Percentiles rank a stretch among this genome's conserved stretches.
These are phyloP conservation scores for Calendula officinalis DNA, from an alignment of 129 eudicot genomes.

Conservation along the genomic window DNA sequence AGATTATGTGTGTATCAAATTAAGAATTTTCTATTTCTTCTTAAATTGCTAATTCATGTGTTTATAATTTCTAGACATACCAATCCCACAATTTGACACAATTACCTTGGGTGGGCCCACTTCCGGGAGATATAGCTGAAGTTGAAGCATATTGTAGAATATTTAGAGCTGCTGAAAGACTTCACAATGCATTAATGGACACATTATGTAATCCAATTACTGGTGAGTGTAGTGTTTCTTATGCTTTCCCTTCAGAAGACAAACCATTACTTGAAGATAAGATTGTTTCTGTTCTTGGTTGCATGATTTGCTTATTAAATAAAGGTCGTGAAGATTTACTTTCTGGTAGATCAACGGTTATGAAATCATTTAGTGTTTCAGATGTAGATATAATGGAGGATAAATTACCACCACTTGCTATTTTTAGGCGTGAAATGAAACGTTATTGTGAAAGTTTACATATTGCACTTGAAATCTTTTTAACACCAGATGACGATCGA, in stretches of 20 bases:
- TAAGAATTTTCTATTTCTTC: slow-evolving; percentile 12
- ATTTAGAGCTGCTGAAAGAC: slow-evolving; percentile 84
- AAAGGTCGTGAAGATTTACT: slow-evolving; percentile 93
- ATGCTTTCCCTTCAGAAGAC: slow-evolving; percentile 73
- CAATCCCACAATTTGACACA: slow-evolving; percentile 66
- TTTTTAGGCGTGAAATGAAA: slow-evolving; percentile 83
- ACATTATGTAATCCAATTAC: slow-evolving; percentile 86
- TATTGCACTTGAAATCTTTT: slow-evolving; percentile 75
- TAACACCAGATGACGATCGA: slow-evolving; percentile 65
- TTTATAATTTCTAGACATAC: slow-evolving; percentile 35
- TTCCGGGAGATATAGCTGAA: slow-evolving; percentile 98
- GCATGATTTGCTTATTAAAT: slow-evolving; percentile 88
- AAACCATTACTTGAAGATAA: slow-evolving; percentile 86
- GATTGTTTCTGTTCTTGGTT: slow-evolving; percentile 93
- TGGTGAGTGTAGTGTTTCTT: slow-evolving; percentile 90
- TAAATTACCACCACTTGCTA: slow-evolving; percentile 86
- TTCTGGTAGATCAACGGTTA: slow-evolving; percentile 72
- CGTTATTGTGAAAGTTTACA: slow-evolving; percentile 95
- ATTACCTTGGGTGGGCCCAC: slow-evolving; percentile 88
- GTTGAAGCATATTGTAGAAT: slow-evolving; percentile 97
- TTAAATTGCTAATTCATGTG: slow-evolving; percentile 11
- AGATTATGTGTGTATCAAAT: not conserved
- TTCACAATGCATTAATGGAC: slow-evolving; percentile 83
- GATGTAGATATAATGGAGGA: slow-evolving; percentile 60
- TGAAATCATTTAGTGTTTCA: slow-evolving; percentile 47